Base-by-base conservation (phyloP, 139 green algal species). In the Coelastrella sp. region DNA sequence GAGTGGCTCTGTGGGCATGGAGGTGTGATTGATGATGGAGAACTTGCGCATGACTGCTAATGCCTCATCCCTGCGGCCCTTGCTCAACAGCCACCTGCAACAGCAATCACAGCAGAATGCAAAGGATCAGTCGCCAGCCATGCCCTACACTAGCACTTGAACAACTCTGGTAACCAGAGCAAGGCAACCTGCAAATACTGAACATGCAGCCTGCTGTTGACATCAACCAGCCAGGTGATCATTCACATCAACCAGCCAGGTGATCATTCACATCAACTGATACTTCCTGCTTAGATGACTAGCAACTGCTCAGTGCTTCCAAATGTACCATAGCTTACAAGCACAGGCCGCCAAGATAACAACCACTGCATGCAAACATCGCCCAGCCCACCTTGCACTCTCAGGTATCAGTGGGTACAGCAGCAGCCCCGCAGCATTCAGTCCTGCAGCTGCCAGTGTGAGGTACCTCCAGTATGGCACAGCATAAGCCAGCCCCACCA, bases 31-130 rank as follows among this genome's bases (percentile, higher is more conserved):
- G 56, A 20, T 73, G 3, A 8, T 3, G 5, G 66, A 54, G 7
- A 88, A 57, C 3, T 47, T 32, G 4, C 61, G 47, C 47, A 88
- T 66, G 3, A 88, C 19, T 5, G 61, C 68, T 14, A 60, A 23
- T 20, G 82, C 82, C 19, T 88, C 66, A 13, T 88, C 82, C 57
- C 13, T 76, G 13, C 66, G 61, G 3, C 82, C 82, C 23, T 79
- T 78, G 82, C 82, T 88, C 3, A 88, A 32, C 20, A 88, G 32
- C n/a, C 83, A 89, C 79, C 79, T 85, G 79, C 79, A n/a, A n/a
- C n/a, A n/a, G n/a, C n/a, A n/a, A n/a, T n/a, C n/a, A n/a, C n/a
- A n/a, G n/a, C n/a, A n/a, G n/a, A n/a, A n/a, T n/a, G n/a, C n/a
- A n/a, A n/a, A n/a, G n/a, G n/a, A n/a, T n/a, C n/a, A n/a, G n/a